Conservation (phyloP, 2,329 filamentous ascomycete genomes). For the Fusarium transvaalense region DNA sequence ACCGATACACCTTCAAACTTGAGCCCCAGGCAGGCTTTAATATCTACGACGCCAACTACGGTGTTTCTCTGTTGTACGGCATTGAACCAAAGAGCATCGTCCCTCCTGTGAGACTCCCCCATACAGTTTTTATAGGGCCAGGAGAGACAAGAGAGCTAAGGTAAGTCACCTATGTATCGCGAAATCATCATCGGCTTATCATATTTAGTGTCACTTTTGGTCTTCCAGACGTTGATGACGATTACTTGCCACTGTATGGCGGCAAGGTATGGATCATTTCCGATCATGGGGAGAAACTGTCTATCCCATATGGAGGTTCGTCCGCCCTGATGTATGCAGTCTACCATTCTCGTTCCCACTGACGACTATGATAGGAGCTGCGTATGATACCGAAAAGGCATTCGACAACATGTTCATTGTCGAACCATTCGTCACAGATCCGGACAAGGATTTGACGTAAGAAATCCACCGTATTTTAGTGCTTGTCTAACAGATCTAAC, state of each 20-base stretch:
- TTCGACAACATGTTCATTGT: constrained; percentile 54
- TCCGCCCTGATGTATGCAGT: background rate
- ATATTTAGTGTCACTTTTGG: constrained; percentile 48
- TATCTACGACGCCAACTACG: constrained; percentile 49
- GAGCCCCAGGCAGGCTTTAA: constrained; percentile 58
- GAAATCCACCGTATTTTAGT: background rate
- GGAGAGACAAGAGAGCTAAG: constrained; percentile 48
- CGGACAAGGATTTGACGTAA: constrained; percentile 46
- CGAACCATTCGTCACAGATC: constrained; percentile 46
- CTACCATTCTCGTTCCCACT: background rate
- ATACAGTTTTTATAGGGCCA: constrained; percentile 45
- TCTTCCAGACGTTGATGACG: constrained; percentile 50
- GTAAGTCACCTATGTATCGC: constrained; percentile 31
- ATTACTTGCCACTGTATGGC: constrained; percentile 58
- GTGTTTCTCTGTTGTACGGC: constrained; percentile 47
- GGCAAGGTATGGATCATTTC: constrained; percentile 59
- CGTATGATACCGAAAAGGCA: constrained; percentile 56
- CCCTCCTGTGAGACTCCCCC: constrained; percentile 50
- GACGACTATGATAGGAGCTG: constrained; percentile 47
- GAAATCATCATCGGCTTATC: background rate
- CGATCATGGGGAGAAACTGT: constrained; percentile 57
- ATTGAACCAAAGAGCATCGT: constrained; percentile 48
- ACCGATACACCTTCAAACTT: constrained; percentile 57
- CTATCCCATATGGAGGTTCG: constrained; percentile 58
- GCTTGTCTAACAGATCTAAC: constrained; percentile 2